Base-by-base conservation (phyloP, 495 filamentous ascomycete species). In the Apodospora peruviana region DNA sequence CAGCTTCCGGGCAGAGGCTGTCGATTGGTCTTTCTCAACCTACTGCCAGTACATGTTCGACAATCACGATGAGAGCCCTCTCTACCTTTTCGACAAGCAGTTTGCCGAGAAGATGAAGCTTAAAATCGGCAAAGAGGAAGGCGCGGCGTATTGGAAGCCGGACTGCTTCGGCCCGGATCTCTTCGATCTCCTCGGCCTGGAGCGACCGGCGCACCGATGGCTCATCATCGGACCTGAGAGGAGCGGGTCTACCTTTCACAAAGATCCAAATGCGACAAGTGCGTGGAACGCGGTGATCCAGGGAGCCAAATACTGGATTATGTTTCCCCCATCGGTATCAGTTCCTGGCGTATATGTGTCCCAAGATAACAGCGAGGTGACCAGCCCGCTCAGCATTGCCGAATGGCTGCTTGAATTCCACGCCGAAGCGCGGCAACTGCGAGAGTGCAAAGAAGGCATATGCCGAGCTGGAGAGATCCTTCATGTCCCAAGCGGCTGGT, bases 301-400 rank as follows among this genome's bases (percentile, higher is more conserved):
- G 45, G 93, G 93, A 14, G 82, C 86, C 17, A 98, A 98, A 65
- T 98, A 97, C 72, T 98, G 93, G 93, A 94, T 98, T 52, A 95
- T 77, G 73, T 96, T 74, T 82, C 93, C 40, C 71, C 84, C 78
- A 23, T 79, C 76, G 20, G 70, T 58, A 32, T 76, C 36, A 67
- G 81, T 57, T 9, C 93, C 93, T 4, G 93, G 93, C 18, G 90
- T 98, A 17, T 94, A 86, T 57, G 90, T 96, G 10, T 95, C 90
- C 7, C 77, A 84, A 32, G 93, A 98, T 61, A 85, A 88, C 58
- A 91, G 90, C 59, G 93, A 98, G 66, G 90, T 98, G 16, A 98
- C 93, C 0, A 87, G 85, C 23, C 93, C 93, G 7, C 80, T 96
- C 1, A 95, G 90, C 65, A 96, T 98, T 55, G 88, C 91, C 19